Conservation (phyloP, 2,329 filamentous ascomycete species). For the Apiospora saccharicola region DNA sequence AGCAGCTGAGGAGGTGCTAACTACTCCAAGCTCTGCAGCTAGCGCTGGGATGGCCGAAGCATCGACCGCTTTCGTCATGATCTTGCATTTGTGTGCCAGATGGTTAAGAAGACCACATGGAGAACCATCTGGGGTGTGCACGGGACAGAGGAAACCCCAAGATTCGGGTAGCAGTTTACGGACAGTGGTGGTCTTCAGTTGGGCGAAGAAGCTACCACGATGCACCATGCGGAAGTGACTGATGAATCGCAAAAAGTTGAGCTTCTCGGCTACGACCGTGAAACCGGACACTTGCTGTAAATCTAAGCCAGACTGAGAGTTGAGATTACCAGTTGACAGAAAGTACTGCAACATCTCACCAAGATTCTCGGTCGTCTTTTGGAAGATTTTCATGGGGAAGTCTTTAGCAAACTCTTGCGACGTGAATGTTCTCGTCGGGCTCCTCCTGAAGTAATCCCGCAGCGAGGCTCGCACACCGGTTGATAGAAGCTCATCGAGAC, state of each 20-base stretch:
- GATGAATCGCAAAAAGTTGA: constrained; percentile 98
- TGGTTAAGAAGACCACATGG: constrained; percentile 96
- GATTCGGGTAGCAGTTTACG: constrained; percentile 94
- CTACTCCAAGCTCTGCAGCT: constrained; percentile 81
- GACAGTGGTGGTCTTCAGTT: constrained; percentile 96
- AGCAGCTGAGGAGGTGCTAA: constrained; percentile 77
- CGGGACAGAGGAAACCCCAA: constrained; percentile 97
- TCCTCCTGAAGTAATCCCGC: constrained; percentile 63
- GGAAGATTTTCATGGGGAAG: constrained; percentile 80
- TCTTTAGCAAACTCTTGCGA: constrained; percentile 81
- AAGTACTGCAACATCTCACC: constrained; percentile 93
- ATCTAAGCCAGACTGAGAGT: constrained; percentile 91
- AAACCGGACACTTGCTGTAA: constrained; percentile 94
- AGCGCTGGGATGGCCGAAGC: constrained; percentile 77
- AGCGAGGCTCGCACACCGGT: constrained; percentile 59
- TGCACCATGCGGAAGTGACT: constrained; percentile 99
- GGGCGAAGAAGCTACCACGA: constrained; percentile 97
- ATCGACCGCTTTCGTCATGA: constrained; percentile 79
- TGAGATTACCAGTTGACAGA: constrained; percentile 91
- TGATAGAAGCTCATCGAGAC: constrained; percentile 85
- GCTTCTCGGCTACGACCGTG: constrained; percentile 96
- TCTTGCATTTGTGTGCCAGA: constrained; percentile 91
- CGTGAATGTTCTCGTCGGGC: constrained; percentile 74
- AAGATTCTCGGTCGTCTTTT: constrained; percentile 85
- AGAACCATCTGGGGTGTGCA: constrained; percentile 95